A percentile compares a stretch with the other conserved stretches of the same genome.
These are phyloP conservation scores for Hericium erinaceus DNA, from an alignment of 768 basidiomycete species.

Conservation along the genomic window DNA sequence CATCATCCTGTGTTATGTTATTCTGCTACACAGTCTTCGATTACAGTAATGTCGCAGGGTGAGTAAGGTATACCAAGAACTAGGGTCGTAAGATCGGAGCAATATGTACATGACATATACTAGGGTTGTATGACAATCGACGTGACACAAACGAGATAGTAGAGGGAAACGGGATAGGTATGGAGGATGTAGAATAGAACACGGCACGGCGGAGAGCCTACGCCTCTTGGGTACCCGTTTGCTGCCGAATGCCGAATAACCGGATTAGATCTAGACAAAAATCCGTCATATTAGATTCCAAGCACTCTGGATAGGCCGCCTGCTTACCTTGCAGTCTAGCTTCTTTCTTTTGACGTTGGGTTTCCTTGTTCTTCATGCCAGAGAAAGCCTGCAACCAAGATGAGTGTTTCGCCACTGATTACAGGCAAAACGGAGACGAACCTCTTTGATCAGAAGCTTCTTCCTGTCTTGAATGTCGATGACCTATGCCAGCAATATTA, in stretches of 20 bases:
- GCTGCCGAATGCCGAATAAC: conserved; percentile 11
- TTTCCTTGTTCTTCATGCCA: conserved; percentile 69
- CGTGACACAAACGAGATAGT: too few species aligned
- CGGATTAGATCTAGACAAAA: conserved; percentile 9
- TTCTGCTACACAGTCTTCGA: too few species aligned
- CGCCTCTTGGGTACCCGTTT: conserved; percentile 3
- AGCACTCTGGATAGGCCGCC: not conserved
- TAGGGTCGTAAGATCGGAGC: too few species aligned
- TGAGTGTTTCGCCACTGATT: not conserved
- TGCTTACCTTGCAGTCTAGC: conserved; percentile 68
- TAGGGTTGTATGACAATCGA: too few species aligned
- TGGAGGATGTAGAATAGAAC: too few species aligned
- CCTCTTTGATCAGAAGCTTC: conserved; percentile 70
- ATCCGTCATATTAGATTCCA: not conserved
- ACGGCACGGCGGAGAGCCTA: not conserved
- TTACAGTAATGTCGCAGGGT: too few species aligned
- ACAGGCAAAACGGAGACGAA: conserved; percentile 17
- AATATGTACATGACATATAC: too few species aligned
- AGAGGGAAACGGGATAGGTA: too few species aligned
- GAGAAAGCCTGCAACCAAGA: conserved; percentile 59
- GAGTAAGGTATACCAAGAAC: too few species aligned
- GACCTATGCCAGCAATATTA: conserved; percentile 29
- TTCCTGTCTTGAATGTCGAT: conserved; percentile 84
- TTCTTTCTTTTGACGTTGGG: conserved; percentile 66
- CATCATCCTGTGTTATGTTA: too few species aligned